Conservation (phyloP, 179 eudicot species). For the Drosera spatulata region DNA sequence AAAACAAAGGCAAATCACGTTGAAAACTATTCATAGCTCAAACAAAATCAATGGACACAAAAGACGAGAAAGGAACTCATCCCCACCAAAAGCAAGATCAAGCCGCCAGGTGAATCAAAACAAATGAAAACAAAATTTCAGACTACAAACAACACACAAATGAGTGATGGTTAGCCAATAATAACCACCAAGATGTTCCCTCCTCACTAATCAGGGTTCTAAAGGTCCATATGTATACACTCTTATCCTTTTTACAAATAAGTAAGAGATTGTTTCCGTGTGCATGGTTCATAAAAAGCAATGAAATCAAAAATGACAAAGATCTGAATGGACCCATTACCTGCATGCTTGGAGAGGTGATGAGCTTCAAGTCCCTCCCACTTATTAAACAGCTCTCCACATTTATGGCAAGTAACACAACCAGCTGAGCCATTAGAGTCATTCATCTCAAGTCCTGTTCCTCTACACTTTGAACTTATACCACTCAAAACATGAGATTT, state of each 20-base stretch:
- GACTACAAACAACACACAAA: neutral
- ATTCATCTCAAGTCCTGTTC: slow-evolving; percentile 20
- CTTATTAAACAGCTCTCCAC: slow-evolving; percentile 76
- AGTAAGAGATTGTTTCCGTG: too few species aligned
- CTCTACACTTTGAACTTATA: slow-evolving; percentile 25
- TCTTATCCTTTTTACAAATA: too few species aligned
- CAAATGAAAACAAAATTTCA: neutral
- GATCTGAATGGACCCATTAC: slow-evolving; percentile 15
- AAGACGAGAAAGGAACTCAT: neutral
- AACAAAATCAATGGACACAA: too few species aligned
- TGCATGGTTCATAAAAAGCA: neutral
- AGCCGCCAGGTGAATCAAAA: neutral
- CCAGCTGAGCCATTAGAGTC: slow-evolving; percentile 26
- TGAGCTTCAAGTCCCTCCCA: slow-evolving; percentile 91
- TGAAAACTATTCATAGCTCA: neutral
- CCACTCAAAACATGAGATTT: slow-evolving; percentile 24
- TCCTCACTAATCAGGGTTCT: too few species aligned
- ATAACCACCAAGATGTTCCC: too few species aligned
- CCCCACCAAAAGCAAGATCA: neutral
- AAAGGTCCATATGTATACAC: too few species aligned
- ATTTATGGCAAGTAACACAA: slow-evolving; percentile 62
- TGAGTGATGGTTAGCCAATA: neutral
- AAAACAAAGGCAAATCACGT: too few species aligned
- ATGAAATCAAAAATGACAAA: too few species aligned
- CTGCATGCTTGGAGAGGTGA: slow-evolving; percentile 94